These are phyloP conservation scores for Fusarium sterilihyphosum DNA, from an alignment of 2,329 filamentous ascomycete genomes.

Conservation along the genomic window DNA sequence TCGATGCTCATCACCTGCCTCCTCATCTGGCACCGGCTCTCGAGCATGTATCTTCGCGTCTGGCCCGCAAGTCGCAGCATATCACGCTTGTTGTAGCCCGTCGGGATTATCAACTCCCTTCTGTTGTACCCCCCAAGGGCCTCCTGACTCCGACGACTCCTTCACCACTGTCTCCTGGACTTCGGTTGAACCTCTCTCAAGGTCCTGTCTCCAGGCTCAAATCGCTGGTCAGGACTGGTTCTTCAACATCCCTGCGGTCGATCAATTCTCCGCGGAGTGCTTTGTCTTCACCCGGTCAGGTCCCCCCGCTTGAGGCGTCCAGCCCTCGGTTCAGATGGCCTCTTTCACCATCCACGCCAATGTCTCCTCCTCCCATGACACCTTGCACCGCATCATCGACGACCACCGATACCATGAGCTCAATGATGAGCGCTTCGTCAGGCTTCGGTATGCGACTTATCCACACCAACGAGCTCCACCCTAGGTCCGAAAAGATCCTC, in stretches of 20 bases:
- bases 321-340: slow-evolving; percentile 46
- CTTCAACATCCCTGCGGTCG: slow-evolving; percentile 39
- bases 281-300: slow-evolving; percentile 48
- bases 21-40: slow-evolving; percentile 63
- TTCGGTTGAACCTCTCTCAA: slow-evolving; percentile 46
- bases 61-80: slow-evolving; percentile 65
- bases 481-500: slow-evolving; percentile 59
- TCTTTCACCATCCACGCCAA: slow-evolving; percentile 52
- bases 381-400: slow-evolving; percentile 55
- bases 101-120: slow-evolving; percentile 65
- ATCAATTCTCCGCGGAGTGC: slow-evolving; percentile 37
- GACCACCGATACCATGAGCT: slow-evolving; percentile 47
- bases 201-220: slow-evolving; percentile 48
- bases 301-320: slow-evolving; percentile 44
- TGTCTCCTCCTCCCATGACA: slow-evolving; percentile 57
- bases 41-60: slow-evolving; percentile 65
- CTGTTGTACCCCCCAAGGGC: slow-evolving; percentile 37
- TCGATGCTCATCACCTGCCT: slow-evolving; percentile 67
- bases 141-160: slow-evolving; percentile 43
- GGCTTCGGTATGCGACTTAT: slow-evolving; percentile 62
- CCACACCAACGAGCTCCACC: slow-evolving; percentile 57
- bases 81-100: slow-evolving; percentile 68
- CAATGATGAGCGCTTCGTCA: slow-evolving; percentile 46
- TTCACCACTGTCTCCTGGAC: slow-evolving; percentile 42
- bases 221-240: slow-evolving; percentile 45